These are phyloP conservation scores for Mucor mucedo DNA, from an alignment of 371 early-diverging fungal species.

Conservation along the genomic window DNA sequence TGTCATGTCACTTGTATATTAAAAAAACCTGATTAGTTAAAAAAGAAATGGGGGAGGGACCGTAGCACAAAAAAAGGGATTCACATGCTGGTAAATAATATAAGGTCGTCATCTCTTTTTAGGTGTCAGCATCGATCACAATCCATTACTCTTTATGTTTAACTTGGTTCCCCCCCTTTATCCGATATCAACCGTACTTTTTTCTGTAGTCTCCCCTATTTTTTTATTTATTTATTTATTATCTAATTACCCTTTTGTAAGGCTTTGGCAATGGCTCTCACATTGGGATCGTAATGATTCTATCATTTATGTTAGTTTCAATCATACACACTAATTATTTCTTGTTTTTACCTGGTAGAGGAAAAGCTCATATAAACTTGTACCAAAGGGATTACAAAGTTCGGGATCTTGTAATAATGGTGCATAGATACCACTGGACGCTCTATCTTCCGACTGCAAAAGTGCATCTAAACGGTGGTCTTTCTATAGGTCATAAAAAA, in stretches of 20 bases:
- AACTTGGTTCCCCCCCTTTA: too few species aligned
- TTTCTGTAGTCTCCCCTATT: too few species aligned
- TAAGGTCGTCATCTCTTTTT: not conserved
- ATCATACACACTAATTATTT: too few species aligned
- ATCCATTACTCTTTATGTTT: too few species aligned
- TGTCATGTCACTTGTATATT: conserved; percentile 6
- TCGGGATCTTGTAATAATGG: conserved; percentile 90
- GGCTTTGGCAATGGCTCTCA: conserved; percentile 62
- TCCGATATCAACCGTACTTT: too few species aligned
- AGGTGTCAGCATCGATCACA: not conserved
- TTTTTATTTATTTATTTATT: not conserved
- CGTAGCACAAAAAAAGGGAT: not conserved
- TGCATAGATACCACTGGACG: conserved; percentile 79
- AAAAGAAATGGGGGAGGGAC: conserved; percentile 1
- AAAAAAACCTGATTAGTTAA: conserved; percentile 9
- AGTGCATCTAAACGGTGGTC: conserved; percentile 80
- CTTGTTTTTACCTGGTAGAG: conserved; percentile 80
- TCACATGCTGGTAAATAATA: not conserved
- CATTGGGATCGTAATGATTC: conserved; percentile 82
- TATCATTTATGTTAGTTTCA: conserved; percentile 26
- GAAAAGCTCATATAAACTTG: conserved; percentile 84
- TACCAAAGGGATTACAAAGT: conserved; percentile 91
- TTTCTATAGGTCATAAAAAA: too few species aligned
- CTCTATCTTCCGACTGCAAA: conserved; percentile 82
- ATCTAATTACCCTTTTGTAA: conserved; percentile 25